Evolutionary conservation across 352 stramenopile genomes (phyloP).

Genomic region (Phytopythium oedochilum): DNA sequence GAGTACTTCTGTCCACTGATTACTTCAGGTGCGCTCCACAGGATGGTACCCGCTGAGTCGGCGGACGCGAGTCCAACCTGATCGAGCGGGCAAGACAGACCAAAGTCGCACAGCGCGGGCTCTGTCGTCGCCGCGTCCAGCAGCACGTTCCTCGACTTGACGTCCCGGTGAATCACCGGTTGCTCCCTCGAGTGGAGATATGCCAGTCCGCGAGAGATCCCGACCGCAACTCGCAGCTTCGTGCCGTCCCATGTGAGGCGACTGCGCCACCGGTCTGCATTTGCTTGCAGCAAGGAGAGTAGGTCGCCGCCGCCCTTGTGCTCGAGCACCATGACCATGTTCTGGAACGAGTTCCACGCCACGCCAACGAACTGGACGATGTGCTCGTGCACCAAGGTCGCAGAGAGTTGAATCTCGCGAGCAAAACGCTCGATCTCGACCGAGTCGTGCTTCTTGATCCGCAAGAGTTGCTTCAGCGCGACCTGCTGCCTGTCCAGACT

Average conservation of each 20-base stretch:
- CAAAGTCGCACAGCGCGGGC: slow-evolving; percentile 44
- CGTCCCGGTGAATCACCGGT: slow-evolving; percentile 45
- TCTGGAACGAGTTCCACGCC: slow-evolving; percentile 60
- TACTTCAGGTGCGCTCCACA: slow-evolving; percentile 55
- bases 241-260: slow-evolving; percentile 30
- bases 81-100: slow-evolving; percentile 21
- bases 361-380: slow-evolving; percentile 50
- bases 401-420: slow-evolving; percentile 49
- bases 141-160: slow-evolving; percentile 50
- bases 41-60: slow-evolving; percentile 17
- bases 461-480: slow-evolving; percentile 44
- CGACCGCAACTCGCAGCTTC: slow-evolving; percentile 46
- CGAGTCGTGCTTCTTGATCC: slow-evolving; percentile 28
- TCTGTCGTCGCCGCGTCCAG: slow-evolving; percentile 33
- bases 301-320: slow-evolving; percentile 39
- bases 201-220: slow-evolving; percentile 31
- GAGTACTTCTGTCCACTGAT: slow-evolving; percentile 28
- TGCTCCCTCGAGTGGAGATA: slow-evolving; percentile 38
- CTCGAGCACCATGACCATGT: slow-evolving; percentile 43
- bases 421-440: slow-evolving; percentile 52
- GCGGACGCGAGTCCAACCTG: slow-evolving; percentile 8
- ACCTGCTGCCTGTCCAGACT: slow-evolving; percentile 24
- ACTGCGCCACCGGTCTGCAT: slow-evolving; percentile 10
- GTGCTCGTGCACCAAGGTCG: slow-evolving; percentile 45
- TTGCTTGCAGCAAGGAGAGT: slow-evolving; percentile 5